Base-by-base conservation (phyloP, 108 stramenopile species). In the Skeletonema potamos region DNA sequence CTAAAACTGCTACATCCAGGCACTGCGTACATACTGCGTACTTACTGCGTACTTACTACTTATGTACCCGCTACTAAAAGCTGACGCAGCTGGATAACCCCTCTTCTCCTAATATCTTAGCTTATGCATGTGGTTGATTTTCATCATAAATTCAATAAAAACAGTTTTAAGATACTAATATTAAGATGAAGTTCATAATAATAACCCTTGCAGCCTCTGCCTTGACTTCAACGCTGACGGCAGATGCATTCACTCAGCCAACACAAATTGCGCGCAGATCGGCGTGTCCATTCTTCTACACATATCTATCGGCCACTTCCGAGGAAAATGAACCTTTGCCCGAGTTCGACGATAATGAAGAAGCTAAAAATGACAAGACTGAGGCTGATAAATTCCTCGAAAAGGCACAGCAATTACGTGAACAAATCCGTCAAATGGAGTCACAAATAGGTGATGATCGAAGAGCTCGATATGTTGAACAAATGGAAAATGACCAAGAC, bases 391-490 rank as follows among this genome's bases (percentile, higher is more conserved):
- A 85, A 24, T 64, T 91, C 12, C 64, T 66, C 24, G 17, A 64
- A 54, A 80, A 88, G 64, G 92, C 92, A 7, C 66, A 83, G 62
- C 63, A 74, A 32, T 63, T 93, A 22, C 84, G 90, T 26, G 88
- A 88, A 41, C 79, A 91, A 70, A 87, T 88, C 18, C 85, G 79
- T 4, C 62, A 75, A 32, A 76, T 91, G 84, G 92, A 93, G 74
- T 65, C 67, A 8, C 39, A 51, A 6, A 65, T 91, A 32, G 84
- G 76, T 8, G 71, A 79, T 5, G 33, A 63, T 20, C 77, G 81
- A 33, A 18, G 13, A 54, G 27, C 36, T 54, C 60, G 27, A 15
- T 32, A 18, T 55, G 72, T 55, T 30, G 68, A 5, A 33, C 27
- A 9, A 27, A 33, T 6, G 51, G 62, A 24, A 37, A 59, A n/a